A percentile compares a stretch with the other conserved stretches of the same genome.
These are phyloP conservation scores for Phytophthora pisi DNA, from an alignment of 352 stramenopile genomes.

Conservation along the genomic window DNA sequence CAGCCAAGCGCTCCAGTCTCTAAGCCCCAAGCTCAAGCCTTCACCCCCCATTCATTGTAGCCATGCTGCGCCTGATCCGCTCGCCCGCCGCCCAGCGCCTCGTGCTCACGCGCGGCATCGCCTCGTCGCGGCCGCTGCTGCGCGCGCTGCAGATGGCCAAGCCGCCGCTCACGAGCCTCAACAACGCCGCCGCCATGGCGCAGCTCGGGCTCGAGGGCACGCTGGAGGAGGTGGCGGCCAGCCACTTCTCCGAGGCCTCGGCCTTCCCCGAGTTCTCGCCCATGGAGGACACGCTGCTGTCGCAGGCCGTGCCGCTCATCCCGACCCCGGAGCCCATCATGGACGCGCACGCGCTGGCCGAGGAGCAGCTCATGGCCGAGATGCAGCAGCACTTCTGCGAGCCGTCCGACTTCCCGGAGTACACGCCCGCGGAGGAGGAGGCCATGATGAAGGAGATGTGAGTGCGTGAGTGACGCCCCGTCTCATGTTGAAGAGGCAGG, in stretches of 20 bases:
- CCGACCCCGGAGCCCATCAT: conserved; percentile 8
- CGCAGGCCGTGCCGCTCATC: conserved; percentile 36
- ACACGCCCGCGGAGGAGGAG: conserved; percentile 52
- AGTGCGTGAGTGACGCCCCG: neutral
- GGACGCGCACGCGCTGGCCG: conserved; percentile 37
- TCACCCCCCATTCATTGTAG: neutral
- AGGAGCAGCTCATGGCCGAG: conserved; percentile 44
- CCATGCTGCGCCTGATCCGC: conserved; percentile 29
- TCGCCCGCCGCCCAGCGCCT: conserved; percentile 13
- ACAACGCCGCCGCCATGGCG: conserved; percentile 29
- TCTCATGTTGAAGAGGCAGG: neutral
- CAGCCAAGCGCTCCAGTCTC: neutral
- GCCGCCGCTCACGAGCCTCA: conserved; percentile 34
- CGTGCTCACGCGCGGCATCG: conserved; percentile 13
- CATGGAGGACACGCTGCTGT: conserved; percentile 57
- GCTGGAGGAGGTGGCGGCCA: conserved; percentile 56
- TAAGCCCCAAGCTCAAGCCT: conserved; percentile 3
- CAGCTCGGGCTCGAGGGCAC: conserved; percentile 41
- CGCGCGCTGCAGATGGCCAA: conserved; percentile 14
- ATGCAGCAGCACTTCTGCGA: conserved; percentile 59
- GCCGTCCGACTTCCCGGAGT: conserved; percentile 72
- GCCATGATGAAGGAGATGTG: conserved; percentile 44
- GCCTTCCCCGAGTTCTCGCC: conserved; percentile 70
- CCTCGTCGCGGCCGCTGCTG: conserved; percentile 12
- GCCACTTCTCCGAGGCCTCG: conserved; percentile 67